Conservation (phyloP, 1,139 yeast genomes). For the Kodamaea alishanica region DNA sequence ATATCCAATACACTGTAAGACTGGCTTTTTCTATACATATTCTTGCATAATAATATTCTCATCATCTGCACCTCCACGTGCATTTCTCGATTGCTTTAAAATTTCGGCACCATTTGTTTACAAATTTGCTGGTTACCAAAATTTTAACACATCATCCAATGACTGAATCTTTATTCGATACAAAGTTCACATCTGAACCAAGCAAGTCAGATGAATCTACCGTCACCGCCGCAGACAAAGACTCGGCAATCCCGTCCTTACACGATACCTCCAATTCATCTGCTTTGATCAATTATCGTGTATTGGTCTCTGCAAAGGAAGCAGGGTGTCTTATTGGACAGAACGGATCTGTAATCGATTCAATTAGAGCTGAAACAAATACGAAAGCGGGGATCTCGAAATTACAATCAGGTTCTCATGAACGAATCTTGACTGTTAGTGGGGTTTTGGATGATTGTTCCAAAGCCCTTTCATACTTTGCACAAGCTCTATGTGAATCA, state of each 20-base stretch:
- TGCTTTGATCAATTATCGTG: slow-evolving; percentile 55
- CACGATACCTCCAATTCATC: slow-evolving; percentile 28
- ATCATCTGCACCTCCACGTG: too few species aligned
- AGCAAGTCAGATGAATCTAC: slow-evolving; percentile 6
- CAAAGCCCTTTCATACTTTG: slow-evolving; percentile 67
- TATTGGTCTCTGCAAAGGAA: slow-evolving; percentile 79
- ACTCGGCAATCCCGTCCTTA: slow-evolving; percentile 23
- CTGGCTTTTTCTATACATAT: too few species aligned
- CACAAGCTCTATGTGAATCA: slow-evolving; percentile 55
- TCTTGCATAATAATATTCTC: too few species aligned
- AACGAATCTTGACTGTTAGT: slow-evolving; percentile 75
- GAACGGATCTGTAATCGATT: slow-evolving; percentile 76
- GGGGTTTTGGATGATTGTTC: slow-evolving; percentile 78
- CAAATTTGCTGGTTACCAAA: not conserved
- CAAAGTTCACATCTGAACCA: slow-evolving; percentile 30
- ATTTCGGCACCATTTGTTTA: slow-evolving; percentile 2
- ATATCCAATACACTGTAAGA: too few species aligned
- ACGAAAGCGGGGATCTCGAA: slow-evolving; percentile 90
- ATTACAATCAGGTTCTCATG: slow-evolving; percentile 77
- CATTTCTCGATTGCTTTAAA: not conserved
- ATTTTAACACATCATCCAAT: slow-evolving; percentile 13
- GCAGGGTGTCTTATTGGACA: slow-evolving; percentile 92
- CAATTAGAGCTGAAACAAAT: slow-evolving; percentile 69
- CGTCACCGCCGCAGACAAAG: not conserved
- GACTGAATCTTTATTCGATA: slow-evolving; percentile 44